Evolutionary conservation across 148 eudicot species (phyloP), one percentile per base, ranked within the genome.

Genomic region (Polygonum aviculare): DNA sequence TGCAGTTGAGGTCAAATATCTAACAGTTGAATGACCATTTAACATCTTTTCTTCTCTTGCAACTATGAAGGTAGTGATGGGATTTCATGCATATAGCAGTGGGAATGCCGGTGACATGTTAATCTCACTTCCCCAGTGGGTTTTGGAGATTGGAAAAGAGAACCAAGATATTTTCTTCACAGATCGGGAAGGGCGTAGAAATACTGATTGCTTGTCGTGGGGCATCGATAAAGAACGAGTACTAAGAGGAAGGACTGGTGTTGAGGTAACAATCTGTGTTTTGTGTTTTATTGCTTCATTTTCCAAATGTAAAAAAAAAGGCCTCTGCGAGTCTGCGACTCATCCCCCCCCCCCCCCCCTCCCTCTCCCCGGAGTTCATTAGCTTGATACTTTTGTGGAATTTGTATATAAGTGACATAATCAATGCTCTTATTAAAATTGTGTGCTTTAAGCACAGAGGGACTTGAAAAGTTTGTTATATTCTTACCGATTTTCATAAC

Each of bases 151-250:
- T 26, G 31, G 31, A 26, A 26, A 26, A 26, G 31, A 26, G 31
- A 88, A 90, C 77, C 91, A 83, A 75, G 91, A 88, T 78, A 87
- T 88, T 52, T 88, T 87, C 79, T 90, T 88, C 79, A 90, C 92
- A 6, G 95, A 88, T 74, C 85, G 87, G 67, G 88, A 87, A 85
- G 89, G 95, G 82, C 81, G 90, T 76, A 88, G 92, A 79, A 88
- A 88, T 72, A 85, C 87, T 33, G 94, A 84, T 80, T 84, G 91
- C 77, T 75, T 88, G 59, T 83, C 93, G n/a, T 82, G 89, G 90
- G 90, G 90, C 60, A 79, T 85, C 82, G 94, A 90, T 78, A 86
- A 85, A 84, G 88, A 86, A 78, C 77, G 91, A 51, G 90, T 88
- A 10, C 77, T 90, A 52, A 80, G 81, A 78, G 91, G 91, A 78